A percentile compares a stretch with the other conserved stretches of the same genome.
phyloP scores from a whole-genome alignment of 225 moss, liverwort and hornwort species.

The Lunularia cruciata region DNA sequence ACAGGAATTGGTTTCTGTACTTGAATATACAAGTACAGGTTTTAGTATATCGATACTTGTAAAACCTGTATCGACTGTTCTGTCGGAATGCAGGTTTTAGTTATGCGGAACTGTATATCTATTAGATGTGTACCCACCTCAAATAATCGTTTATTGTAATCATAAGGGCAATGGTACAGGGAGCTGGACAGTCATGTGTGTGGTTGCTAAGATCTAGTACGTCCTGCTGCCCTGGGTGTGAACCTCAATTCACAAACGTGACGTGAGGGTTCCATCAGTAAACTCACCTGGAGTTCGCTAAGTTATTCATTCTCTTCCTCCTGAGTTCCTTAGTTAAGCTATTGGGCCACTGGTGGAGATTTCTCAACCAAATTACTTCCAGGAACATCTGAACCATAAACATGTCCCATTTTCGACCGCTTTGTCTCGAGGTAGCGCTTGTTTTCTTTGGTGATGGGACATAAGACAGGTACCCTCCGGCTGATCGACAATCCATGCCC shows the following conservation, averaged over 20 bases:
- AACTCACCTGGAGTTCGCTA: neutral
- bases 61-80: too few species aligned
- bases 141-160: constrained; percentile 8
- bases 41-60: too few species aligned
- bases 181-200: constrained; percentile 4
- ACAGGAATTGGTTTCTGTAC: too few species aligned
- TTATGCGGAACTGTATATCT: too few species aligned
- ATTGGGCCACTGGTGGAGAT: neutral
- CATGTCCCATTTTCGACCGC: constrained; percentile 83
- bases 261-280: neutral
- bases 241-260: constrained; percentile 10
- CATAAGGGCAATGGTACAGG: neutral
- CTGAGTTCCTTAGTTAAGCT: neutral
- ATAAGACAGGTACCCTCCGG: constrained; percentile 72
- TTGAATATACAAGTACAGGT: too few species aligned
- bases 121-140: neutral
- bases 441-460: constrained; percentile 80
- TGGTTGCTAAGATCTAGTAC: constrained; percentile 3
- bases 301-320: neutral
- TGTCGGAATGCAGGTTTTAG: too few species aligned
- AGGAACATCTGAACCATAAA: constrained; percentile 68
- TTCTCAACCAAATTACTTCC: constrained; percentile 31
- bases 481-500: constrained; percentile 74
- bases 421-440: constrained; percentile 92
- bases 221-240: neutral